phyloP scores from a whole-genome alignment of 163 green algal genomes.

The Chloromonas sp. region DNA sequence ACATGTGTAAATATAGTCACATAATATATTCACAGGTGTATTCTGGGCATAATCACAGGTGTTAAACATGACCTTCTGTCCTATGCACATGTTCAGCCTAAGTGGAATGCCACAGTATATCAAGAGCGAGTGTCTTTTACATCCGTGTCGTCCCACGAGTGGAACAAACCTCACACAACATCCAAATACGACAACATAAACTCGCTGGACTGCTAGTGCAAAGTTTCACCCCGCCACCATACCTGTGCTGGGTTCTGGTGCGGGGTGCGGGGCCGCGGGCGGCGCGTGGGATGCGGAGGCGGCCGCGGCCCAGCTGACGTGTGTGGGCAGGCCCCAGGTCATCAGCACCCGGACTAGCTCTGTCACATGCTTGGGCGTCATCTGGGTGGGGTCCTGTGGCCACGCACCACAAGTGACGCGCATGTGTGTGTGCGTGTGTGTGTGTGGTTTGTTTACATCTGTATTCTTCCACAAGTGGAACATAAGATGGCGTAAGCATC shows the following conservation, averaged over 20 bases:
- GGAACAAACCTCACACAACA: not conserved
- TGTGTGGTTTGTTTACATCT: too few species aligned
- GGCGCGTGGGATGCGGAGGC: not conserved
- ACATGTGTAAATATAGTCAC: too few species aligned
- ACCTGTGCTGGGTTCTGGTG: not conserved
- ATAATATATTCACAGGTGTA: too few species aligned
- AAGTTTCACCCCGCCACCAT: not conserved
- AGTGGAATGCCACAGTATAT: not conserved
- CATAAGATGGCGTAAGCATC: too few species aligned
- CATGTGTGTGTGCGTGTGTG: too few species aligned
- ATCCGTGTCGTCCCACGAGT: not conserved
- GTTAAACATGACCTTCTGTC: too few species aligned
- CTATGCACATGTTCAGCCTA: too few species aligned
- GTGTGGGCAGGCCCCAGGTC: constrained; percentile 5
- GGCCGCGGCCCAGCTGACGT: not conserved
- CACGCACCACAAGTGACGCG: not conserved
- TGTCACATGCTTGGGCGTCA: not conserved
- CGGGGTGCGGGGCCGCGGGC: too few species aligned
- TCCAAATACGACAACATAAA: not conserved
- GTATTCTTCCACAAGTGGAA: too few species aligned
- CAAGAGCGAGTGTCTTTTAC: not conserved
- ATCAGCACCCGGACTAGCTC: constrained; percentile 2
- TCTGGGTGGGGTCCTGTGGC: not conserved
- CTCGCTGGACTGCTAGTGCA: not conserved
- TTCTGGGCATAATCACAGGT: too few species aligned